Conservation (phyloP, 306 rosid genomes). For the Sicyos baderoa region DNA sequence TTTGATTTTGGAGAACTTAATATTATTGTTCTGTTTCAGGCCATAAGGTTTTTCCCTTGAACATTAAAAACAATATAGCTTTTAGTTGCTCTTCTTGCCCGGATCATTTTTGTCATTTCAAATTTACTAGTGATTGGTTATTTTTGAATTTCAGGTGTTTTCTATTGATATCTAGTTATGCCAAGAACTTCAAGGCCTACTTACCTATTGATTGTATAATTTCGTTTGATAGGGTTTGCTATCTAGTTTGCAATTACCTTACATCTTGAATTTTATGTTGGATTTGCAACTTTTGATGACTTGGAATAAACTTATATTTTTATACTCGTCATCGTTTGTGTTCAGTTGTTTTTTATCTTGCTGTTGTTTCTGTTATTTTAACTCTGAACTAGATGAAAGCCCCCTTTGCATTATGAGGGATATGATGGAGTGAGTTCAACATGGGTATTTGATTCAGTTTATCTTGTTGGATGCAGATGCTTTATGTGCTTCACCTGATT, state of each 20-base stretch:
- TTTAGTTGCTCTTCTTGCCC: neutral
- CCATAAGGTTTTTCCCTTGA: neutral
- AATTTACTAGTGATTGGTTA: neutral
- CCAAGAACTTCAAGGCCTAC: neutral
- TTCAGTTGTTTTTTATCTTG: neutral
- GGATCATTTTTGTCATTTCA: neutral
- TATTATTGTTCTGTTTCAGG: neutral
- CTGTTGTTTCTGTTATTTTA: neutral
- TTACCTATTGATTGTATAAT: neutral
- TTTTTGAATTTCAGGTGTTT: neutral
- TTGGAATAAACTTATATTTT: neutral
- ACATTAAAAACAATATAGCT: neutral
- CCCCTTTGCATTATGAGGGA: slow-evolving; percentile 19
- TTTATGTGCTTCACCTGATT: slow-evolving; percentile 95
- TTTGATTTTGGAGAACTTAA: neutral
- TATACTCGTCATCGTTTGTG: neutral
- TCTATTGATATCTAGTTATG: neutral
- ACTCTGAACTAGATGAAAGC: neutral
- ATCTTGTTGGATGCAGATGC: slow-evolving; percentile 93
- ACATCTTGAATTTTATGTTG: neutral
- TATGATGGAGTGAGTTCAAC: slow-evolving; percentile 63
- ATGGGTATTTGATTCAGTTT: slow-evolving; percentile 94
- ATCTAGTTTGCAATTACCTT: neutral
- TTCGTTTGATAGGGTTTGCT: neutral
- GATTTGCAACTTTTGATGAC: neutral